Base-by-base conservation (phyloP, 2,329 filamentous ascomycete genomes). In the Pseudogymnoascus sp. region DNA sequence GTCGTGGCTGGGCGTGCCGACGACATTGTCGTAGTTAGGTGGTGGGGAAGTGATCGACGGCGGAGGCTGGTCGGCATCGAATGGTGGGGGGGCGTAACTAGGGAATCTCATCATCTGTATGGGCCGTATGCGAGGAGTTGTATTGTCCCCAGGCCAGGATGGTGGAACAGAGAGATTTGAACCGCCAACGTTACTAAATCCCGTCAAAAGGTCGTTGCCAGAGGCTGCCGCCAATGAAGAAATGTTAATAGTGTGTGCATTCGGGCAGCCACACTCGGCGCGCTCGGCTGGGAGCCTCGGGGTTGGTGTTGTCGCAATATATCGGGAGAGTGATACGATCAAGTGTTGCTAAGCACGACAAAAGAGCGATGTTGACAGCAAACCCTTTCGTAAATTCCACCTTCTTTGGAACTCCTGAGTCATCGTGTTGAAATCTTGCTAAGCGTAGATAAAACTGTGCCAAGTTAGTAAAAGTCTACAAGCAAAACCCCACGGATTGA, bases 311-410 rank as follows among this genome's bases (percentile, higher is more conserved):
- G 25, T 31, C n/a, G n/a, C 80, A 82, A 71, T 91, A 91, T 9
- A 87, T 85, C 4, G 88, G 88, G 1, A 90, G 79, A 18, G 84
- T 83, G 61, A 85, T 87, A 71, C 90, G 90, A 43, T 85, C 85
- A 72, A 88, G 85, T 3, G 87, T 88, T 45, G 88, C 87, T 64
- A 84, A 85, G 75, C 88, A 91, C 8, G 86, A 89, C 14, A 90
- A 83, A 65, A 91, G 87, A 14, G 88, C 90, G 62, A 91, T 90
- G 6, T 11, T 8, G 8, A 52, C 25, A 12, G 45, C 45, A 52
- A 52, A 52, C n/a, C 25, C 25, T 18, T 31, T 14, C 31, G 25
- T 52, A 31, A 16, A 11, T 70, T 91, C 88, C 67, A 90, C 90
- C 70, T 90, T 88, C 40, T 88, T 81, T 66, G 88, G 81, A 72